Evolutionary conservation across 805 yeast genomes (phyloP).

Genomic region (Maudiozyma pseudohumilis): DNA sequence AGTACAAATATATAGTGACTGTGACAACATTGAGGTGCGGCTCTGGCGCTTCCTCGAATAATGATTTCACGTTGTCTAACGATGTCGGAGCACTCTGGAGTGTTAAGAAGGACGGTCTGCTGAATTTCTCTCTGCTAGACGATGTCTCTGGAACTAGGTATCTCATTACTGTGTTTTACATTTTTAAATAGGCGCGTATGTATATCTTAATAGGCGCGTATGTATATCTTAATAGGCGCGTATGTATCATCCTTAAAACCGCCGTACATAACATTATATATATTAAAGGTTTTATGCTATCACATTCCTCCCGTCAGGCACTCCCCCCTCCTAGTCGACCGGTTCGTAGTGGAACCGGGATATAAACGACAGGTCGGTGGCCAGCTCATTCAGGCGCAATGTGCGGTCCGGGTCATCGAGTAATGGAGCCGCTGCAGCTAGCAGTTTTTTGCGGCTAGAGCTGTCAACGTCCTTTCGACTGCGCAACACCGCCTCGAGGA

Average conservation of each 20-base stretch:
- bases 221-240: constrained; percentile 4
- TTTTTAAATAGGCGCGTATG: constrained; percentile 13
- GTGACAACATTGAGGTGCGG: constrained; percentile 30
- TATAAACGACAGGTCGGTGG: constrained; percentile 8
- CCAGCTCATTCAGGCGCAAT: constrained; percentile 5
- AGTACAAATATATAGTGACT: constrained; percentile 45
- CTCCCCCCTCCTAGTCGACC: too few species aligned
- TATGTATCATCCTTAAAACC: too few species aligned
- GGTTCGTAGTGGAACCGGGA: constrained; percentile 6
- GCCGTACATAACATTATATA: too few species aligned
- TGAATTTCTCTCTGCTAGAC: constrained; percentile 28
- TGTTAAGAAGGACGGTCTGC: constrained; percentile 42
- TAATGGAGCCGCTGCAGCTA: constrained; percentile 13
- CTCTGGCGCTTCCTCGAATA: constrained; percentile 7
- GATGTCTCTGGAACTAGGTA: constrained; percentile 11
- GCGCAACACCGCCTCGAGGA: constrained; percentile 54
- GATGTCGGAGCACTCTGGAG: constrained; percentile 52
- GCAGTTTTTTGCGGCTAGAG: constrained; percentile 17
- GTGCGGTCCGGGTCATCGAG: constrained; percentile 16
- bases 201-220: constrained; percentile 4
- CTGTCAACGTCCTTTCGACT: constrained; percentile 32
- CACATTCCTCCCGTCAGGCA: too few species aligned
- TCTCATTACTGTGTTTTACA: constrained; percentile 28
- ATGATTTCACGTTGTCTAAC: constrained; percentile 21
- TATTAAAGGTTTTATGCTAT: too few species aligned